Evolutionary conservation across 257 asterid genomes (phyloP).

Genomic region (Plantago major): DNA sequence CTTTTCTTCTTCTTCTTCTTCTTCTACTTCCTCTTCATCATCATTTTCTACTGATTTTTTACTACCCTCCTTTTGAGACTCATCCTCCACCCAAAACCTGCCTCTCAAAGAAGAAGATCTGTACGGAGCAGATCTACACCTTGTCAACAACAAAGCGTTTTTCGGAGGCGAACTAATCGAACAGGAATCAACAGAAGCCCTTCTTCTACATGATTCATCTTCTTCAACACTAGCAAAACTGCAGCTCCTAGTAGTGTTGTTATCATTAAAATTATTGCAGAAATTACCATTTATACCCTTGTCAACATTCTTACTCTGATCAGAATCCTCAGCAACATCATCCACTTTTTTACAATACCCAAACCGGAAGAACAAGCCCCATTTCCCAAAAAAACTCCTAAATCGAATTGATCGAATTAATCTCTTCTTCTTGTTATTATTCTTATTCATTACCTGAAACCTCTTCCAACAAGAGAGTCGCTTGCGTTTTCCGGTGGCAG

Average conservation of each 20-base stretch:
- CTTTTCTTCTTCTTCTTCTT: too few species aligned
- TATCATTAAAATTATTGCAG: neutral
- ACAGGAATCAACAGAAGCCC: conserved; percentile 28
- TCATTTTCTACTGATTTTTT: too few species aligned
- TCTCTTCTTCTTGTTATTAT: too few species aligned
- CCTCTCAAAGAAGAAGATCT: conserved; percentile 81
- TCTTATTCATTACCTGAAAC: conserved; percentile 19
- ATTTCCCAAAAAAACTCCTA: conserved; percentile 26
- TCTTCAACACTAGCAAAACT: conserved; percentile 16
- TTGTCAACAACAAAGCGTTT: conserved; percentile 64
- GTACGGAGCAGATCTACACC: conserved; percentile 98
- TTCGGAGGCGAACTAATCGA: conserved; percentile 42
- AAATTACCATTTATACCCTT: conserved; percentile 13
- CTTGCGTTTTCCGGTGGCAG: conserved; percentile 23
- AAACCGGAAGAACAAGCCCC: conserved; percentile 37
- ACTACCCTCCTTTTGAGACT: too few species aligned
- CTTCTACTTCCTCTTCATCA: too few species aligned
- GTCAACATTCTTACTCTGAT: neutral
- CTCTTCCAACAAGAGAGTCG: conserved; percentile 16
- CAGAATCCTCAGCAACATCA: conserved; percentile 32
- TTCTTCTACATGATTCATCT: conserved; percentile 20
- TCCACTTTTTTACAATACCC: conserved; percentile 49
- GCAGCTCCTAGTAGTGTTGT: neutral
- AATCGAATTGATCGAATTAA: conserved; percentile 2
- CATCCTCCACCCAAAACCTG: conserved; percentile 48